Conservation (phyloP, 305 asterid species). For the Stenogyne calaminthoides region DNA sequence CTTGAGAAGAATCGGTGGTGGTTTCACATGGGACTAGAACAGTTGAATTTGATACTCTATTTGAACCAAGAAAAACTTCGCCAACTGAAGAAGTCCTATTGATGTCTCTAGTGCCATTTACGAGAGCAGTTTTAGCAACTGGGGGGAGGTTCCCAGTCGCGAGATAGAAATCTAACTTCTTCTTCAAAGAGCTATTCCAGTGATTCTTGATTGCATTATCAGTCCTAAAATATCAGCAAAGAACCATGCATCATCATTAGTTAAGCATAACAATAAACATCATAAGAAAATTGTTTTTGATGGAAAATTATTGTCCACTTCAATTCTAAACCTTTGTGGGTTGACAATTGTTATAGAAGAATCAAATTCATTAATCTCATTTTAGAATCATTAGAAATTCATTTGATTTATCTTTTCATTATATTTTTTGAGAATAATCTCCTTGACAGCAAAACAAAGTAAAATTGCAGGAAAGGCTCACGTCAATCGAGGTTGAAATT, state of each 20-base stretch:
- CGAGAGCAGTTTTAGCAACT: conserved; percentile 48
- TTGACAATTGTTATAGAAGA: neutral
- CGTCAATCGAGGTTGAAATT: neutral
- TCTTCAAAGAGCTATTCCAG: conserved; percentile 97
- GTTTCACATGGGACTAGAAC: conserved; percentile 47
- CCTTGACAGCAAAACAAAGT: conserved; percentile 1
- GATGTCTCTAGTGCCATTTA: conserved; percentile 46
- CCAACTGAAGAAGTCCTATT: conserved; percentile 39
- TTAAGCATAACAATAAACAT: neutral
- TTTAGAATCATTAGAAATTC: neutral
- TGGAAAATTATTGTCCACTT: neutral
- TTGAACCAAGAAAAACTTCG: conserved; percentile 36
- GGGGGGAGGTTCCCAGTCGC: conserved; percentile 92
- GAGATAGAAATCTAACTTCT: conserved; percentile 80
- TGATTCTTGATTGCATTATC: conserved; percentile 99
- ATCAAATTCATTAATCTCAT: neutral
- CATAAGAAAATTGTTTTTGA: neutral
- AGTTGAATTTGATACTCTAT: conserved; percentile 42
- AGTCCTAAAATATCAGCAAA: conserved; percentile 59
- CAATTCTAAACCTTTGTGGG: conserved; percentile 1
- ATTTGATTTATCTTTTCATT: neutral
- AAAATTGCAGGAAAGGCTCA: neutral
- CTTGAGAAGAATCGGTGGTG: conserved; percentile 41
- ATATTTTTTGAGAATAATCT: conserved; percentile 20
- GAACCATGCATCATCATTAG: neutral